Evolutionary conservation across 2,329 filamentous ascomycete species (phyloP), one percentile per base, ranked within the genome.

Genomic region (Neonectria neomacrospora): DNA sequence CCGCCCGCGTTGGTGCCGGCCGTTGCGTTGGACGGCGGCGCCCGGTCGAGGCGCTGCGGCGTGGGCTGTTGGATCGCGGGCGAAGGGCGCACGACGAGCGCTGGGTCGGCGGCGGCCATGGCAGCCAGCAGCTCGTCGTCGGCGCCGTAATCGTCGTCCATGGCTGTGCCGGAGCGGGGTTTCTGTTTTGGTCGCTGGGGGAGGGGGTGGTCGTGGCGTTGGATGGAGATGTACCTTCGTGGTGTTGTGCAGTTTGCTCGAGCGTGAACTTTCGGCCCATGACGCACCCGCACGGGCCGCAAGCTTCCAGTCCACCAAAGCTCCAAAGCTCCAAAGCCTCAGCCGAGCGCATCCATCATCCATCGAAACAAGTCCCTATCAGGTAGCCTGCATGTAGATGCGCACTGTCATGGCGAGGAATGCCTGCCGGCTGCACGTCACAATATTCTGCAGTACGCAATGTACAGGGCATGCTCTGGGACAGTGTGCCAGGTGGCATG

Each of bases 111-210:
- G 9, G 84, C 83, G 30, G 84, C 85, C 72, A 89, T 82, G 47
- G 85, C 86, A 54, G 81, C 83, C 3, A 88, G 75, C 39, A 88
- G 82, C 58, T 85, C 86, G 16, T 84, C 83, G 71, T 88, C 86
- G 26, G 82, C 85, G 44, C 84, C 86, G 64, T 85, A 88, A 51
- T 88, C 86, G 67, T 87, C 86, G 55, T 85, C 82, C 81, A 83
- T 80, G 52, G 7, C 56, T 58, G 7, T 70, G 32, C 34, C 67
- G 12, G 3, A n/a, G 9, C 22, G 23, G 34, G 22, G 23, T 26
- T 26, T 3, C 23, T 26, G 3, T 18, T 16, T 5, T 34, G 11
- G 30, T 41, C 42, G 32, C 7, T 22, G 18, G 28, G 23, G 37
- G 30, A 16, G 16, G 47, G 28, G 37, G 30, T 39, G 53, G 23